A percentile compares a stretch with the other conserved stretches of the same genome.
Evolutionary conservation across 2,329 filamentous ascomycete species (phyloP).

Genomic region (Xylaria hypoxylon): DNA sequence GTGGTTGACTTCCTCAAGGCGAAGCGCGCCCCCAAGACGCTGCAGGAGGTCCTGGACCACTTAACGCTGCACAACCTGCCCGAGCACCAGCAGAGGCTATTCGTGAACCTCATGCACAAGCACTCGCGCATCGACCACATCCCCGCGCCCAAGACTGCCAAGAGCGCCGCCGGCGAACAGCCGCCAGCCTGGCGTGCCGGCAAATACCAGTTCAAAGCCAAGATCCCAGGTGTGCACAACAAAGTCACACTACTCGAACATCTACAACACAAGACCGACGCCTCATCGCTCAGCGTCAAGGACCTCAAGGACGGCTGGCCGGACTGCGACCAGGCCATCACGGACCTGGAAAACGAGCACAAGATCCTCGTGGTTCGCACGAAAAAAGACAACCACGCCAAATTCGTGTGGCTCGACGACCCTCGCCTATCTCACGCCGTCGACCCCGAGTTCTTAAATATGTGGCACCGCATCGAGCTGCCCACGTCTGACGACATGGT

Average conservation of each 20-base stretch:
- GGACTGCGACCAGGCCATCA: conserved; percentile 81
- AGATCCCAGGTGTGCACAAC: conserved; percentile 81
- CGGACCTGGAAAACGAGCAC: conserved; percentile 80
- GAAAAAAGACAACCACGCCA: conserved; percentile 89
- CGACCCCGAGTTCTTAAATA: conserved; percentile 82
- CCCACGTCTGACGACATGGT: conserved; percentile 79
- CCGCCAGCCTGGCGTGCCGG: conserved; percentile 74
- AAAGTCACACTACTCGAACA: conserved; percentile 81
- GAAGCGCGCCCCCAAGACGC: conserved; percentile 74
- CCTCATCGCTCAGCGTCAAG: conserved; percentile 83
- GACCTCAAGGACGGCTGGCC: conserved; percentile 97
- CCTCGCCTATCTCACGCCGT: conserved; percentile 79
- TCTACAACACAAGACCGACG: conserved; percentile 84
- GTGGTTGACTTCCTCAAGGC: conserved; percentile 85
- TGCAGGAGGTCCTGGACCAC: conserved; percentile 83
- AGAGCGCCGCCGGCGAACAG: conserved; percentile 48
- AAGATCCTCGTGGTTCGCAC: conserved; percentile 87
- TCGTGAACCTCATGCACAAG: conserved; percentile 75
- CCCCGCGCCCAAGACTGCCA: conserved; percentile 56
- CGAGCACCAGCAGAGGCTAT: conserved; percentile 70
- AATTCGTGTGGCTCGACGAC: conserved; percentile 91
- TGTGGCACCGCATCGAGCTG: conserved; percentile 85
- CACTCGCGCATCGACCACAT: conserved; percentile 70
- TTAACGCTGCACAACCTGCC: conserved; percentile 75
- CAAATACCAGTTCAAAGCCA: conserved; percentile 84